phyloP scores from a whole-genome alignment of 495 filamentous ascomycete species.

The Penicillium diatomitis region DNA sequence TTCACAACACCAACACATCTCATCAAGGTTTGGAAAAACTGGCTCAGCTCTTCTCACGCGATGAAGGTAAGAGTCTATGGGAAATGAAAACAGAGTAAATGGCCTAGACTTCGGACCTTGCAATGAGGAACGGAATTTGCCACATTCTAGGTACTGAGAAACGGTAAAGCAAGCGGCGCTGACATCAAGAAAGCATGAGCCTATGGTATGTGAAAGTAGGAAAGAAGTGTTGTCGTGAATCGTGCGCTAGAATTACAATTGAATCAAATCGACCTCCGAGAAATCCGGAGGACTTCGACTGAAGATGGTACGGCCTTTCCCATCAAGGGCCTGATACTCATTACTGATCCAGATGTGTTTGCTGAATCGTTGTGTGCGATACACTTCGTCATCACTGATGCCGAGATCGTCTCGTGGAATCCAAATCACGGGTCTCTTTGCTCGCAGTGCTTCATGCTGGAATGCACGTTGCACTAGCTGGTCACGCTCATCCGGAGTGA shows the following conservation, averaged over 20 bases:
- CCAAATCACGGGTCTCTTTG: slow-evolving; percentile 84
- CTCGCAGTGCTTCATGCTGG: slow-evolving; percentile 79
- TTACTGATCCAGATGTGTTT: slow-evolving; percentile 91
- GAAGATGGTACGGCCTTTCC: slow-evolving; percentile 78
- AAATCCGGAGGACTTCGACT: slow-evolving; percentile 86
- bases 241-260: slow-evolving; percentile 39
- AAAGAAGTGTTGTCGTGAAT: neutral
- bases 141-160: neutral
- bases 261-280: slow-evolving; percentile 81
- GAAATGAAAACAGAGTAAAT: slow-evolving; percentile 3
- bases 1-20: too few relatives aligned
- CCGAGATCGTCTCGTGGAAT: slow-evolving; percentile 89
- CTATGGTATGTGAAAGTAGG: neutral
- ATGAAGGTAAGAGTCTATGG: too few relatives aligned
- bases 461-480: slow-evolving; percentile 81
- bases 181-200: neutral
- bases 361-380: slow-evolving; percentile 64
- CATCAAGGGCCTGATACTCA: slow-evolving; percentile 78
- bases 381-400: slow-evolving; percentile 84
- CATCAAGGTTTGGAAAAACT: too few relatives aligned
- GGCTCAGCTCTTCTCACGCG: too few relatives aligned
- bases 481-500: slow-evolving; percentile 86
- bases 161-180: neutral
- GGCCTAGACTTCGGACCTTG: too few relatives aligned
- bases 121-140: too few relatives aligned